These are phyloP conservation scores for Trichopus zeylanicus DNA, from an alignment of 116 monocot species.

Conservation along the genomic window DNA sequence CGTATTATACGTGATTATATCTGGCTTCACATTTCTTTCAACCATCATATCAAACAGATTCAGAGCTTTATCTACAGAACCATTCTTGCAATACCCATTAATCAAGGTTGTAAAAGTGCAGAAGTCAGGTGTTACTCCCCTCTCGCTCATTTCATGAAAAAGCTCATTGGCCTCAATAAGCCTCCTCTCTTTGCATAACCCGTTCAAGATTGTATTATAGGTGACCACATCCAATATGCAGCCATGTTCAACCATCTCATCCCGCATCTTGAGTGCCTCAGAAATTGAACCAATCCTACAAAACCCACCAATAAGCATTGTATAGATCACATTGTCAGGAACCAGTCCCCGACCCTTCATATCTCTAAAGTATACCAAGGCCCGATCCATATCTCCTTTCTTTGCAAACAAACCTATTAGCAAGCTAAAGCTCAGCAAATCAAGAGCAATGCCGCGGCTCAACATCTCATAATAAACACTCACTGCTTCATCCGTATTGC, in stretches of 20 bases:
- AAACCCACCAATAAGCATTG: slow-evolving; percentile 83
- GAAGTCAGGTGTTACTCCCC: slow-evolving; percentile 62
- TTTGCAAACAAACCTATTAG: slow-evolving; percentile 62
- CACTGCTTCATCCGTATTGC: slow-evolving; percentile 31
- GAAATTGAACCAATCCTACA: slow-evolving; percentile 37
- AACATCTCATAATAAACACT: slow-evolving; percentile 51
- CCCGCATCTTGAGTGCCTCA: slow-evolving; percentile 58
- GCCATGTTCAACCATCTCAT: slow-evolving; percentile 66
- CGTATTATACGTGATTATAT: slow-evolving; percentile 75
- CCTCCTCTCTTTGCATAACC: slow-evolving; percentile 53
- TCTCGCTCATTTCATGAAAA: slow-evolving; percentile 60
- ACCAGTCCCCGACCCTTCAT: slow-evolving; percentile 55
- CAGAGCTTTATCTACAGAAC: slow-evolving; percentile 39
- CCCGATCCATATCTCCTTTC: slow-evolving; percentile 47
- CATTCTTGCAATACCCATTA: slow-evolving; percentile 66
- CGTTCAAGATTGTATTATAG: slow-evolving; percentile 76
- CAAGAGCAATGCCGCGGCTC: slow-evolving; percentile 41
- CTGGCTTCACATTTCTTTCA: slow-evolving; percentile 56
- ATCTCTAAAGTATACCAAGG: slow-evolving; percentile 44
- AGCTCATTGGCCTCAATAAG: slow-evolving; percentile 57
- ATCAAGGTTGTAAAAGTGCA: slow-evolving; percentile 77
- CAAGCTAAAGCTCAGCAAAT: slow-evolving; percentile 71
- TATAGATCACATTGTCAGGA: slow-evolving; percentile 83
- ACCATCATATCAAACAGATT: slow-evolving; percentile 47
- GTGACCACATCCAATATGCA: slow-evolving; percentile 71